Conservation (phyloP, 2,329 filamentous ascomycete species). For the Xylariales sp. region DNA sequence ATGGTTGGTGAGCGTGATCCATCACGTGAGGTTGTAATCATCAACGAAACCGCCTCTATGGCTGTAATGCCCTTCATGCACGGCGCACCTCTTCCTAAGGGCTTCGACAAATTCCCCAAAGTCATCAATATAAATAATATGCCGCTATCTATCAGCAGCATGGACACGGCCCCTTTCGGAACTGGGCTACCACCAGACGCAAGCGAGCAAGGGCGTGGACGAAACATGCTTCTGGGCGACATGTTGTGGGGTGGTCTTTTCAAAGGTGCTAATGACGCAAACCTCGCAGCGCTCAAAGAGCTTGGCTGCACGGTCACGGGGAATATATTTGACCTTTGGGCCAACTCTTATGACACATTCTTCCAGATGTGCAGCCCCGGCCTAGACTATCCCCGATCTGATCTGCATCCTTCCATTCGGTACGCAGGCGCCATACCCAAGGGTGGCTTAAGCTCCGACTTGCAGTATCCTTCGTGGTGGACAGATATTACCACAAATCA, state of each 20-base stretch:
- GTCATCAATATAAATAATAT: slow-evolving; percentile 27
- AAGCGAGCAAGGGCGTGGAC: slow-evolving; percentile 20
- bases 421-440: slow-evolving; percentile 38
- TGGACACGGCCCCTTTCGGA: slow-evolving; percentile 25
- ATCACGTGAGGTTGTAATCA: slow-evolving; percentile 23
- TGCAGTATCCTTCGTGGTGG: slow-evolving; percentile 40
- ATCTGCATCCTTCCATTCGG: slow-evolving; percentile 31
- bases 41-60: slow-evolving; percentile 25
- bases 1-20: slow-evolving; percentile 18
- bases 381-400: slow-evolving; percentile 28
- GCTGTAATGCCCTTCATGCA: slow-evolving; percentile 22
- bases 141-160: slow-evolving; percentile 23
- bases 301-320: slow-evolving; percentile 9
- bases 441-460: slow-evolving; percentile 20
- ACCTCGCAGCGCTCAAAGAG: not conserved
- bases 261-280: slow-evolving; percentile 3
- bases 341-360: slow-evolving; percentile 24
- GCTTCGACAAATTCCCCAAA: slow-evolving; percentile 14
- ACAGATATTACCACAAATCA: slow-evolving; percentile 30
- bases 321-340: slow-evolving; percentile 23
- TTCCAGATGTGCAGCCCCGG: slow-evolving; percentile 31
- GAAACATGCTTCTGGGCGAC: slow-evolving; percentile 16
- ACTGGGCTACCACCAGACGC: slow-evolving; percentile 24
- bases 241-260: slow-evolving; percentile 7
- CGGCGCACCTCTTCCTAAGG: slow-evolving; percentile 19